Percentiles rank a stretch among this genome's conserved stretches.
These are phyloP conservation scores for Cercis canadensis DNA, from an alignment of 306 rosid genomes.

Conservation along the genomic window DNA sequence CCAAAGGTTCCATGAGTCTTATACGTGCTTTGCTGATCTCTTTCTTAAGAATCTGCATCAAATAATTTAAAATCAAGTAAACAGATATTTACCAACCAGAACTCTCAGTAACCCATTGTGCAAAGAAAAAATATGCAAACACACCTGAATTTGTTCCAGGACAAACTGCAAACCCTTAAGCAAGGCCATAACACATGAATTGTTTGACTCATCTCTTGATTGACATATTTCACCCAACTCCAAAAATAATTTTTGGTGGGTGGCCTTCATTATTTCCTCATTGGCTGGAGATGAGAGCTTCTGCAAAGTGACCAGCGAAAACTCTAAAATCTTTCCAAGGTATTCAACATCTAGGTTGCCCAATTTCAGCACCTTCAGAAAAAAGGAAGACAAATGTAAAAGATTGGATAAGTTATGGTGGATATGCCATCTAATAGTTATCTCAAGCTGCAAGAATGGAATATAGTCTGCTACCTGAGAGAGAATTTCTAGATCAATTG, in stretches of 20 bases:
- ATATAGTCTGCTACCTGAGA: slow-evolving; percentile 66
- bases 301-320: slow-evolving; percentile 76
- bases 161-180: slow-evolving; percentile 86
- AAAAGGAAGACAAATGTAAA: slow-evolving; percentile 36
- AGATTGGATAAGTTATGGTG: not conserved
- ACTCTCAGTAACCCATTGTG: not conserved
- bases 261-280: slow-evolving; percentile 68
- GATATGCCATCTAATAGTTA: slow-evolving; percentile 18
- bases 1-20: slow-evolving; percentile 71
- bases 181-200: slow-evolving; percentile 72
- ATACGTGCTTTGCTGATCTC: slow-evolving; percentile 94
- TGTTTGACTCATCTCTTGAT: slow-evolving; percentile 52
- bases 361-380: slow-evolving; percentile 72
- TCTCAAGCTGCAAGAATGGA: slow-evolving; percentile 26
- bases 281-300: slow-evolving; percentile 82
- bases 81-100: slow-evolving; percentile 7
- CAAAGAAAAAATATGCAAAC: slow-evolving; percentile 37
- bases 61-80: slow-evolving; percentile 19
- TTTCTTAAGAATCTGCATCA: slow-evolving; percentile 72
- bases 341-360: slow-evolving; percentile 80
- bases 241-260: slow-evolving; percentile 57
- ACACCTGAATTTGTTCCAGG: slow-evolving; percentile 89
- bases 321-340: slow-evolving; percentile 85
- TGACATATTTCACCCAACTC: slow-evolving; percentile 75
- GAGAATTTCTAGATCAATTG: slow-evolving; percentile 75